Conservation (phyloP, 495 filamentous ascomycete species). For the Daldinia vernicosa region DNA sequence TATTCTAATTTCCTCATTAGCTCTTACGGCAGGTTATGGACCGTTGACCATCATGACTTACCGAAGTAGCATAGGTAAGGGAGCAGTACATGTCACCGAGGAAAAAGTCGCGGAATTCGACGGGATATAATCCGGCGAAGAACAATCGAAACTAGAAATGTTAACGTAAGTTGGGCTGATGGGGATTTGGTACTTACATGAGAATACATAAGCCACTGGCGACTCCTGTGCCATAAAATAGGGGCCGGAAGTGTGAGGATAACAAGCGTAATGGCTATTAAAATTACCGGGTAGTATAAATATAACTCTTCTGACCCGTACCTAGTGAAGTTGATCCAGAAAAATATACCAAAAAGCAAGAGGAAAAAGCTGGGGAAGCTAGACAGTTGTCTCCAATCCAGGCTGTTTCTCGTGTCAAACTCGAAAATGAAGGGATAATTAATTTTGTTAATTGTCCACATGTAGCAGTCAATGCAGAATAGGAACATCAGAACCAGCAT, state of each 20-base stretch:
- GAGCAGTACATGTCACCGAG: conserved; percentile 98
- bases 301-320: conserved; percentile 73
- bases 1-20: conserved; percentile 65
- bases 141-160: conserved; percentile 78
- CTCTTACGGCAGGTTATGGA: background rate
- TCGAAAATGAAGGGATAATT: conserved; percentile 98
- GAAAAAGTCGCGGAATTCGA: conserved; percentile 98
- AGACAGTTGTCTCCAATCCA: conserved; percentile 90
- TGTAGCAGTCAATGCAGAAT: conserved; percentile 79
- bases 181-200: conserved; percentile 64
- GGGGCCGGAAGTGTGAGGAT: conserved; percentile 80
- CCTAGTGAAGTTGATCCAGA: conserved; percentile 86
- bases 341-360: conserved; percentile 77
- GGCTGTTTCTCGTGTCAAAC: conserved; percentile 82
- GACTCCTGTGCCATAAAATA: conserved; percentile 76
- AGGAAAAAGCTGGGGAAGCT: conserved; percentile 83
- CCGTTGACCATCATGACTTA: conserved; percentile 57
- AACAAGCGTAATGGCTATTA: conserved; percentile 70
- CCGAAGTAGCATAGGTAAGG: conserved; percentile 85
- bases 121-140: conserved; percentile 85
- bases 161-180: conserved; percentile 8
- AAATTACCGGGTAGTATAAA: conserved; percentile 87
- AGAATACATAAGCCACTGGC: conserved; percentile 85
- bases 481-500: conserved; percentile 75
- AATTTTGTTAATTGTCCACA: conserved; percentile 85